phyloP scores from a whole-genome alignment of 2,329 filamentous ascomycete genomes.

The Fusarium brachygibbosum region DNA sequence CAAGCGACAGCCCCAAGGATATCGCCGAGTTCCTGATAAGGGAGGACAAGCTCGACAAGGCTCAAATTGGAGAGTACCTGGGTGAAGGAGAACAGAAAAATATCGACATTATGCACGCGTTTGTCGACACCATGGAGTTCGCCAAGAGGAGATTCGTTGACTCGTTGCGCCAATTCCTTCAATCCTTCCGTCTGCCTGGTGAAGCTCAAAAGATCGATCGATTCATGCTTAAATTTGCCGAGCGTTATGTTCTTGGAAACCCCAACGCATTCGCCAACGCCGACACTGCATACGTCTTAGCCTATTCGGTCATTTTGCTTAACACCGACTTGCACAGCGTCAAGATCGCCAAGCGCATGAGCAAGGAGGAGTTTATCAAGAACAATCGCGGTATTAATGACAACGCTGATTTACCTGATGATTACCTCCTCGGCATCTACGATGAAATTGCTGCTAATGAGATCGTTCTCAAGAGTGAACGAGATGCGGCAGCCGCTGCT shows the following conservation, averaged over 20 bases:
- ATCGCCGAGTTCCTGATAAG: constrained; percentile 85
- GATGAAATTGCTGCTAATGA: constrained; percentile 94
- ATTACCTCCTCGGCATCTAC: constrained; percentile 89
- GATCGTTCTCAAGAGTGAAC: constrained; percentile 93
- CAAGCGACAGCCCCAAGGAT: constrained; percentile 80
- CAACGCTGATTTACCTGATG: constrained; percentile 90
- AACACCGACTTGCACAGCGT: constrained; percentile 96
- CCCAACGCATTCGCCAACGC: constrained; percentile 98
- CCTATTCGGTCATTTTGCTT: constrained; percentile 96
- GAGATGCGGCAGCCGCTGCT: constrained; percentile 86
- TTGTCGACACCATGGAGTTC: constrained; percentile 97
- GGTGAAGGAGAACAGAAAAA: constrained; percentile 94
- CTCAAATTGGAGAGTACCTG: constrained; percentile 91
- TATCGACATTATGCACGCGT: constrained; percentile 98
- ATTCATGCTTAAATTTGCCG: constrained; percentile 99
- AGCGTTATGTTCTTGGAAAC: constrained; percentile 94
- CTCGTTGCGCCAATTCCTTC: constrained; percentile 88
- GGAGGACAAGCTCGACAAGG: constrained; percentile 90
- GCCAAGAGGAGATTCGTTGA: constrained; percentile 92
- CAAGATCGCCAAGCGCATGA: constrained; percentile 90
- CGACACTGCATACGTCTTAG: constrained; percentile 95
- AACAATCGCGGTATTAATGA: constrained; percentile 99
- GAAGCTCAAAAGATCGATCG: constrained; percentile 99
- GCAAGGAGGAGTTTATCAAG: constrained; percentile 97
- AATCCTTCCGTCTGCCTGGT: constrained; percentile 93